Percentiles rank a stretch among this genome's conserved stretches.
phyloP scores from a whole-genome alignment of 495 filamentous ascomycete genomes.

The Neurospora discreta region DNA sequence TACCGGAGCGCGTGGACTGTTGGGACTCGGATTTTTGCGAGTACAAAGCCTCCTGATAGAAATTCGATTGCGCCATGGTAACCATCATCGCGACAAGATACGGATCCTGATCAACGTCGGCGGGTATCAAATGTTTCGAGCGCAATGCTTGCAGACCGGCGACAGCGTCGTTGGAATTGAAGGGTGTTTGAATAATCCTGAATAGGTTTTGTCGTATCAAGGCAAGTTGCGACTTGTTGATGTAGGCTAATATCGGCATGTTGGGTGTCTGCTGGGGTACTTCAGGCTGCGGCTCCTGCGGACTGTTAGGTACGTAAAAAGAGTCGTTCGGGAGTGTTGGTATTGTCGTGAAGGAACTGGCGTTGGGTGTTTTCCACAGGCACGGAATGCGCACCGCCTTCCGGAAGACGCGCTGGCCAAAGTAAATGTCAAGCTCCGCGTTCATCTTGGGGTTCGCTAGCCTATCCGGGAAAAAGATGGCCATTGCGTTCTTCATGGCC shows the following conservation, averaged over 20 bases:
- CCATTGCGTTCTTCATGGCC: slow-evolving; percentile 25
- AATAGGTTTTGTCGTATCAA: slow-evolving; percentile 23
- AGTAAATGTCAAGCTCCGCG: slow-evolving; percentile 26
- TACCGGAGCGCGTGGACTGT: slow-evolving; percentile 6
- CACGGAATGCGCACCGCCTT: slow-evolving; percentile 23
- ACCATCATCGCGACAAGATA: slow-evolving; percentile 31
- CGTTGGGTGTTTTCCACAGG: slow-evolving; percentile 22
- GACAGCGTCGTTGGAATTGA: slow-evolving; percentile 24
- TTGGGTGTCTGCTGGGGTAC: slow-evolving; percentile 5
- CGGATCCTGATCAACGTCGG: slow-evolving; percentile 29
- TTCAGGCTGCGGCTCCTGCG: slow-evolving; percentile 5
- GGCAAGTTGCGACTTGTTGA: slow-evolving; percentile 25
- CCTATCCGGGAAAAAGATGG: slow-evolving; percentile 23
- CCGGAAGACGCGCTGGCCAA: slow-evolving; percentile 19
- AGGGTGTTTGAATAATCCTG: slow-evolving; percentile 17
- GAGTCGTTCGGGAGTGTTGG: slow-evolving; percentile 19
- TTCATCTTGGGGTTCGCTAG: slow-evolving; percentile 14
- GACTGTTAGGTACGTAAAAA: slow-evolving; percentile 3
- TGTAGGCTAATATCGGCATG: slow-evolving; percentile 29
- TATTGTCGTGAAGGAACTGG: slow-evolving; percentile 26
- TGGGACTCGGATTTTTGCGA: slow-evolving; percentile 6
- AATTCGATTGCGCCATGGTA: slow-evolving; percentile 35
- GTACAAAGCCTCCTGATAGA: slow-evolving; percentile 16
- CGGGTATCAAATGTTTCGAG: slow-evolving; percentile 26
- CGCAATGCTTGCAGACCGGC: slow-evolving; percentile 24